Percentiles rank a stretch among this genome's conserved stretches.
phyloP scores from a whole-genome alignment of 2,329 filamentous ascomycete genomes.

The Hyphodiscus sp. region DNA sequence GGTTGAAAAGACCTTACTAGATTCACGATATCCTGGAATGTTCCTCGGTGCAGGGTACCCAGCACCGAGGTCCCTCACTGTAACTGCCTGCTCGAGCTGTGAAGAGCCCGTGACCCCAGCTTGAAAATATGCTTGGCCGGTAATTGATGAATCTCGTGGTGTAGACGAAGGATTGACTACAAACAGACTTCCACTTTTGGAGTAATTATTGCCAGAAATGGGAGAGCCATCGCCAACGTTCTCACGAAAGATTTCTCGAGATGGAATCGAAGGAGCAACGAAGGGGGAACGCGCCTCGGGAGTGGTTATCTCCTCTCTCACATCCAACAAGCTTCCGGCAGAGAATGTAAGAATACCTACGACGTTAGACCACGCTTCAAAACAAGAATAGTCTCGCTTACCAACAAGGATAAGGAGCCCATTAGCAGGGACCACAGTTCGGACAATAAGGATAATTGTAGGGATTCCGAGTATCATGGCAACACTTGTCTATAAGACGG shows the following conservation, averaged over 20 bases:
- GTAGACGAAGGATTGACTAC: conserved; percentile 28
- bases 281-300: conserved; percentile 30
- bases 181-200: conserved; percentile 23
- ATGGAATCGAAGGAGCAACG: conserved; percentile 17
- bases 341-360: conserved; percentile 25
- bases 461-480: conserved; percentile 28
- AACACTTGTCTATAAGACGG: conserved; percentile 21
- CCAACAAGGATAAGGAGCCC: conserved; percentile 28
- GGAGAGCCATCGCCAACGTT: conserved; percentile 23
- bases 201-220: conserved; percentile 16
- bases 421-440: conserved; percentile 27
- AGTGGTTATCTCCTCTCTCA: conserved; percentile 18
- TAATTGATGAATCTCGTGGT: conserved; percentile 19
- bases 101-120: conserved; percentile 20
- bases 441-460: conserved; percentile 22
- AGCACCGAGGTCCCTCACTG: conserved; percentile 7
- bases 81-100: conserved; percentile 16
- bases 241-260: conserved; percentile 20
- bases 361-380: neutral
- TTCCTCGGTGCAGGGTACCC: conserved; percentile 6
- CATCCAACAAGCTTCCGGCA: conserved; percentile 18
- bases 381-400: conserved; percentile 11
- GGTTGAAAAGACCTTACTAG: conserved; percentile 23
- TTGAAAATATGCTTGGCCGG: conserved; percentile 11
- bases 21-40: conserved; percentile 23